phyloP scores from a whole-genome alignment of 768 basidiomycete species.

The Lentinus brumalis region DNA sequence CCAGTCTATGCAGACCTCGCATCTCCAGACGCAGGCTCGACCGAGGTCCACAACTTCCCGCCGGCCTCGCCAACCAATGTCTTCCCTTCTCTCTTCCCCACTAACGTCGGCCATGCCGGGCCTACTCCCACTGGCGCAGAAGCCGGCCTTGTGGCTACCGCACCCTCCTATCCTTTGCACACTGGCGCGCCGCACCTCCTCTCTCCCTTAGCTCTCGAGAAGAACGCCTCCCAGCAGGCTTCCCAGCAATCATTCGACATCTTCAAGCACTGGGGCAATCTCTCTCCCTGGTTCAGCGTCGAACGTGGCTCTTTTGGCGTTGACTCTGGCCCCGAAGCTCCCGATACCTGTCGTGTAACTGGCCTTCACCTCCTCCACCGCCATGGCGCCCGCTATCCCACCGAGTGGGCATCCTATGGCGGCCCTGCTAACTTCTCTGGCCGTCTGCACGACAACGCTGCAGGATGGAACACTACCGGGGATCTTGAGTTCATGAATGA shows the following conservation, averaged over 20 bases:
- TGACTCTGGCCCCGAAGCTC: conserved; percentile 69
- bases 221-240: conserved; percentile 17
- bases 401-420: conserved; percentile 62
- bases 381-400: conserved; percentile 77
- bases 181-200: conserved; percentile 69
- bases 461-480: conserved; percentile 65
- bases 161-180: conserved; percentile 78
- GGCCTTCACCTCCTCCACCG: conserved; percentile 81
- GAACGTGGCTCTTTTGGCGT: conserved; percentile 66
- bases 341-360: conserved; percentile 68
- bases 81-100: conserved; percentile 73
- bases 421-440: conserved; percentile 59
- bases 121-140: conserved; percentile 81
- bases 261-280: conserved; percentile 80
- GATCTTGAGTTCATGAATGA: conserved; percentile 75
- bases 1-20: conserved; percentile 44
- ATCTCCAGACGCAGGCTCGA: conserved; percentile 72
- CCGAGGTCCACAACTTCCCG: conserved; percentile 68
- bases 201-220: conserved; percentile 37
- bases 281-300: conserved; percentile 86
- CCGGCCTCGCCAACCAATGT: conserved; percentile 74
- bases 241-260: conserved; percentile 52
- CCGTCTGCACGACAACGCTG: conserved; percentile 56
- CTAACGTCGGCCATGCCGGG: conserved; percentile 76
- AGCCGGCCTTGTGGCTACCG: conserved; percentile 69